Percentiles rank a stretch among this genome's conserved stretches.
These are phyloP conservation scores for Seiridium unicorne DNA, from an alignment of 2,329 filamentous ascomycete species.

Conservation along the genomic window DNA sequence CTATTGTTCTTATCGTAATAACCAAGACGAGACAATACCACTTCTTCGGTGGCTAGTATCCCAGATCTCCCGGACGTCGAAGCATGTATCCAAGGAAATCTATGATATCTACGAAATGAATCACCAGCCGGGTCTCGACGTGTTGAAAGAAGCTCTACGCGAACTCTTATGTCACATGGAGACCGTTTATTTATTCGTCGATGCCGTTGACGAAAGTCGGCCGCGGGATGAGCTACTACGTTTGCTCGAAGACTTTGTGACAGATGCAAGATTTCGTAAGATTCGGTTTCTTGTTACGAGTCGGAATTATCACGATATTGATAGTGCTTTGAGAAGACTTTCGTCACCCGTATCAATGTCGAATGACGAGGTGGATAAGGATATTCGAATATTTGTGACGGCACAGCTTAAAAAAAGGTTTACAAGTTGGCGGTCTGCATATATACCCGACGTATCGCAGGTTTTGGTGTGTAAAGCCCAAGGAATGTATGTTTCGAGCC, in stretches of 20 bases:
- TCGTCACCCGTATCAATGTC: background rate
- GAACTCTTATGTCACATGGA: background rate
- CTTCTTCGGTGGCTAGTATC: constrained; percentile 20
- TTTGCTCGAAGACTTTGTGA: background rate
- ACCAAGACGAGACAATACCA: constrained; percentile 24
- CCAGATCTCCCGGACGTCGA: background rate
- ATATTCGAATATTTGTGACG: background rate
- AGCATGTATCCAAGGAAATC: background rate
- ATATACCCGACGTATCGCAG: background rate
- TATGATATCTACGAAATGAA: background rate
- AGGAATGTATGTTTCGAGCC: background rate
- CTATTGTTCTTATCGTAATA: constrained; percentile 26
- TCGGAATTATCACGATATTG: background rate
- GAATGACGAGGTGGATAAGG: background rate
- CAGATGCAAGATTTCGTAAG: background rate
- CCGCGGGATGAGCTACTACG: background rate
- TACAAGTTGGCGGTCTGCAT: background rate
- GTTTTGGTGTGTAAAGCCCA: background rate
- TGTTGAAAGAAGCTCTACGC: background rate
- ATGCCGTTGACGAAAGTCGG: background rate
- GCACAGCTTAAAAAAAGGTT: background rate
- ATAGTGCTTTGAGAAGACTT: background rate
- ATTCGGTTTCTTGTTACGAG: background rate
- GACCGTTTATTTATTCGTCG: background rate
- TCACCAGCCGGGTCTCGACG: background rate